phyloP scores from a whole-genome alignment of 2,329 filamentous ascomycete genomes.

The Rugonectria rugulosa region DNA sequence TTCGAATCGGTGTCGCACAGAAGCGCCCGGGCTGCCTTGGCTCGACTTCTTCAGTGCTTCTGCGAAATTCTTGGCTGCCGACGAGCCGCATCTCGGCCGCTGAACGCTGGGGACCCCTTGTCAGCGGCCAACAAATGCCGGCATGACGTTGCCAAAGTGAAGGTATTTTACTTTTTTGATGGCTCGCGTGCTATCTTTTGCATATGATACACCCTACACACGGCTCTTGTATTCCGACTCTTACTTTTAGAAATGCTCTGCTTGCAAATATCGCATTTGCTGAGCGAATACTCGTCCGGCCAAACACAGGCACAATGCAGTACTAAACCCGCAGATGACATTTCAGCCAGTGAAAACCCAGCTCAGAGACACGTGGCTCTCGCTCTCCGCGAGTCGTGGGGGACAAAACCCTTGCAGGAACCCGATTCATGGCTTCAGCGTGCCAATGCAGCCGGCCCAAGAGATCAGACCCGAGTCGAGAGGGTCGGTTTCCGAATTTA shows the following conservation, averaged over 20 bases:
- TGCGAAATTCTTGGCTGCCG: constrained; percentile 18
- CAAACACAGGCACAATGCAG: not conserved
- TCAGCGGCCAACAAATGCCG: constrained; percentile 16
- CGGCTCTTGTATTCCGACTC: not conserved
- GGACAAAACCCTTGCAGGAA: constrained; percentile 5
- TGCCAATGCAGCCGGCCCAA: not conserved
- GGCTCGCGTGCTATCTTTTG: not conserved
- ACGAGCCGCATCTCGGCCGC: constrained; percentile 20
- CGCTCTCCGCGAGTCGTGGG: constrained; percentile 5
- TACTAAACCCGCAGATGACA: not conserved
- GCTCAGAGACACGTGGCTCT: constrained; percentile 12
- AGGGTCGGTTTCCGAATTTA: not conserved
- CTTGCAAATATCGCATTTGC: not conserved
- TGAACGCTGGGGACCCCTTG: constrained; percentile 5
- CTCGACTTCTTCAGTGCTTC: constrained; percentile 4
- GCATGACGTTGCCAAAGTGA: constrained; percentile 7
- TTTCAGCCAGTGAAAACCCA: constrained; percentile 3
- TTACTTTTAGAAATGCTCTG: too few relatives aligned
- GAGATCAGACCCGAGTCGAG: not conserved
- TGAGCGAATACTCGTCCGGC: not conserved
- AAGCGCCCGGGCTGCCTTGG: constrained; percentile 1
- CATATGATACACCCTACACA: not conserved
- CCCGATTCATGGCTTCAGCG: too few relatives aligned
- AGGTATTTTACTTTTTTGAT: not conserved
- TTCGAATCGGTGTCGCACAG: not conserved